Percentiles rank a stretch among this genome's conserved stretches.
Conservation (phyloP, 345 rosid genomes). For the Brassica napus region DNA sequence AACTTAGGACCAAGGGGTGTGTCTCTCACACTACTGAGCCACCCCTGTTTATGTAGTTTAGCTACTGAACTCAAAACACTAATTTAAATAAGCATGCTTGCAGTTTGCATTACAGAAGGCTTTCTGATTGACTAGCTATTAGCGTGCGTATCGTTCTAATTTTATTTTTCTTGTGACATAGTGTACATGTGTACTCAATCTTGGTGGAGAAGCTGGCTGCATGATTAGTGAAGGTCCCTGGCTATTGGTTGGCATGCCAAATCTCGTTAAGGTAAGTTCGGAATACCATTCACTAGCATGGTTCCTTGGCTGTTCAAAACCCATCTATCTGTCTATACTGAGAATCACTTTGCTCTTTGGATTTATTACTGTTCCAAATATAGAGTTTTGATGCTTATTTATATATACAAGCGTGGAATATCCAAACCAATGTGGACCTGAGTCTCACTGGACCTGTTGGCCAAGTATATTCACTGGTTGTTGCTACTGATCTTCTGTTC, state of each 20-base stretch:
- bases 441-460: conserved; percentile 89
- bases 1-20: background rate
- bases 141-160: background rate
- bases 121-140: background rate
- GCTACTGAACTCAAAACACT: background rate
- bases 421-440: conserved; percentile 59
- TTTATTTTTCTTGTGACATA: conserved; percentile 28
- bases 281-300: conserved; percentile 5
- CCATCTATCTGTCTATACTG: background rate
- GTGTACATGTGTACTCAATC: conserved; percentile 66
- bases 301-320: background rate
- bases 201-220: conserved; percentile 90
- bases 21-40: background rate
- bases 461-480: conserved; percentile 84
- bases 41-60: background rate
- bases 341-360: conserved; percentile 1
- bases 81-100: background rate
- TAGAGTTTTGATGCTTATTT: background rate
- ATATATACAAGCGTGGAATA: conserved; percentile 72
- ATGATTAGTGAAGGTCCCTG: conserved; percentile 98
- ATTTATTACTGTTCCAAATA: background rate
- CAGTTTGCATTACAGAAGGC: background rate
- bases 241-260: conserved; percentile 86
- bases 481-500: conserved; percentile 73
- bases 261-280: conserved; percentile 72